Percentiles rank a stretch among this genome's conserved stretches.
These are phyloP conservation scores for Malassezia pachydermatis DNA, from an alignment of 1,284 basidiomycete genomes.

Conservation along the genomic window DNA sequence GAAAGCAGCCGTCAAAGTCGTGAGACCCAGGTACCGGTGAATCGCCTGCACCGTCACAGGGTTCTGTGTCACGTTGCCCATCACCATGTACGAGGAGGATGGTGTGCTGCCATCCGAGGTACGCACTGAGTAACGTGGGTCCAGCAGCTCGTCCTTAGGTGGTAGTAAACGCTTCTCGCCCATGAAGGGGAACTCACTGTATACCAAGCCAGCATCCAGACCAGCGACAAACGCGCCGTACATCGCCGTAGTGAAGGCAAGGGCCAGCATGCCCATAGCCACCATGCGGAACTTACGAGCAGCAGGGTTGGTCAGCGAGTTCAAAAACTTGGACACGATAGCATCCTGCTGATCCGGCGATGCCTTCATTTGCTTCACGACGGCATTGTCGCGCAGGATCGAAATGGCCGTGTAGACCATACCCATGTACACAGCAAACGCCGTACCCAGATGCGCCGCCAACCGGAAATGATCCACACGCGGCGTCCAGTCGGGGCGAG, in stretches of 20 bases:
- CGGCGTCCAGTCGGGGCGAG: slow-evolving; percentile 50
- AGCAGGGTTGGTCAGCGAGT: slow-evolving; percentile 20
- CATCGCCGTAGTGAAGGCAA: slow-evolving; percentile 60
- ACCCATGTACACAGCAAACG: slow-evolving; percentile 77
- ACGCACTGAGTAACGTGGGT: slow-evolving; percentile 55
- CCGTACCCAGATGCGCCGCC: slow-evolving; percentile 82
- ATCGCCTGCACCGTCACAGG: slow-evolving; percentile 96
- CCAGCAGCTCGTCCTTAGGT: slow-evolving; percentile 70
- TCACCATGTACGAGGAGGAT: slow-evolving; percentile 48
- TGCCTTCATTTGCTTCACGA: slow-evolving; percentile 55
- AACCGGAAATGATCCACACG: slow-evolving; percentile 94
- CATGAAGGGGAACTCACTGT: slow-evolving; percentile 98
- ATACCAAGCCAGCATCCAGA: slow-evolving; percentile 85
- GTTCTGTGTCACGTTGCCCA: slow-evolving; percentile 91
- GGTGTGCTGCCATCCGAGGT: slow-evolving; percentile 40
- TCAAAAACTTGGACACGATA: neutral
- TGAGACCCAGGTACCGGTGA: slow-evolving; percentile 70
- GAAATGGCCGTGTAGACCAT: slow-evolving; percentile 77
- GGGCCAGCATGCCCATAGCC: slow-evolving; percentile 22
- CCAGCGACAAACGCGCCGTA: slow-evolving; percentile 96
- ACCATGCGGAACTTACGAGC: slow-evolving; percentile 26
- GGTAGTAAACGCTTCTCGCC: slow-evolving; percentile 69
- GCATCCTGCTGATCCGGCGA: slow-evolving; percentile 42
- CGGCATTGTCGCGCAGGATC: slow-evolving; percentile 56
- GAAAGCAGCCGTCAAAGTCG: slow-evolving; percentile 19